Conservation (phyloP, 176 grass and related monocot species). For the Guadua angustifolia region DNA sequence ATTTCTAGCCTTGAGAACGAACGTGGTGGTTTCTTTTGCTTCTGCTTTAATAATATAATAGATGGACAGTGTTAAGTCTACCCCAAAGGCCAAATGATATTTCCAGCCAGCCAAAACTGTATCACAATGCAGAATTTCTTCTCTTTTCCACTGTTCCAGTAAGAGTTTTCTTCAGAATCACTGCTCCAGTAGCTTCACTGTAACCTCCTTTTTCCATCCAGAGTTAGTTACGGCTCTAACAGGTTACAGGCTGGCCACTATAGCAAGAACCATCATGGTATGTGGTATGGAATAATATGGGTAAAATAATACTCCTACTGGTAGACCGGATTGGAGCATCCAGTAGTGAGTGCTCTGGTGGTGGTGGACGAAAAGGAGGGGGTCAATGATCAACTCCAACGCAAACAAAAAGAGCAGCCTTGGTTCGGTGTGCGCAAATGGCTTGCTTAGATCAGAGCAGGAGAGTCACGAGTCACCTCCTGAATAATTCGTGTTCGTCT, state of each 20-base stretch:
- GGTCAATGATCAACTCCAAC: neutral
- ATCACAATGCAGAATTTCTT: neutral
- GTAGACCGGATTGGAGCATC: slow-evolving; percentile 31
- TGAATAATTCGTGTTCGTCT: neutral
- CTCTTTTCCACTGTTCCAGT: neutral
- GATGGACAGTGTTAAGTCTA: neutral
- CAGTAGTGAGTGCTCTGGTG: neutral
- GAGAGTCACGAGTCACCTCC: neutral
- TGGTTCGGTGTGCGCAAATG: neutral
- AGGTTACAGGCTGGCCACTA: neutral
- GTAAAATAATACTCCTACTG: neutral
- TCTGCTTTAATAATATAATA: too few relatives aligned
- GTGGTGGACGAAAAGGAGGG: neutral
- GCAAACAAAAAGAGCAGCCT: neutral
- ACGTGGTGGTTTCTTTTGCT: too few relatives aligned
- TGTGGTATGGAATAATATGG: slow-evolving; percentile 12
- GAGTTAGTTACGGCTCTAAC: too few relatives aligned
- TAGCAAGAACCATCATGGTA: slow-evolving; percentile 26
- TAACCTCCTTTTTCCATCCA: too few relatives aligned
- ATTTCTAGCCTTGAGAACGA: too few relatives aligned
- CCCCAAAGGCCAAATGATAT: neutral
- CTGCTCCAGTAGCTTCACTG: neutral
- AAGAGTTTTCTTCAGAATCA: neutral
- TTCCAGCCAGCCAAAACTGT: neutral
- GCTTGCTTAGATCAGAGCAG: neutral